These are phyloP conservation scores for Bipolaris sorokiniana DNA, from an alignment of 2,329 filamentous ascomycete genomes.

Conservation along the genomic window DNA sequence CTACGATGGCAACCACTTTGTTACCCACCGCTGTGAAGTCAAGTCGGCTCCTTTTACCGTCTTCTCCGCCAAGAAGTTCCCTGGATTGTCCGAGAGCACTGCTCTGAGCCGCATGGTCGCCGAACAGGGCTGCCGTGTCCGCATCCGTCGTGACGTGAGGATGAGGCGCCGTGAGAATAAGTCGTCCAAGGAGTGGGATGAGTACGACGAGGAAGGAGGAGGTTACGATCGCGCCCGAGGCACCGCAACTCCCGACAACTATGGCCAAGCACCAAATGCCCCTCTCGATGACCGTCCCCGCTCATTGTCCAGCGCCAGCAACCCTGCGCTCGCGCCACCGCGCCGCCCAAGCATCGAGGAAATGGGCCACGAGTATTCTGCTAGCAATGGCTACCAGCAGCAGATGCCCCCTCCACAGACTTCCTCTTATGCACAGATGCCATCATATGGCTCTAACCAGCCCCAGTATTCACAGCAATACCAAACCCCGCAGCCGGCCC, in stretches of 20 bases:
- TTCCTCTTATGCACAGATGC: constrained; percentile 47
- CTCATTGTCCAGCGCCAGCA: constrained; percentile 66
- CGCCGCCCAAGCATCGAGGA: constrained; percentile 56
- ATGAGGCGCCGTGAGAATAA: constrained; percentile 86
- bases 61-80: constrained; percentile 98
- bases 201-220: constrained; percentile 61
- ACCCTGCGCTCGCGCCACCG: constrained; percentile 44
- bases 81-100: constrained; percentile 89
- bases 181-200: constrained; percentile 69
- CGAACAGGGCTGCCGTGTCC: constrained; percentile 94
- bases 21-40: constrained; percentile 87
- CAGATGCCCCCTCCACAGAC: constrained; percentile 52
- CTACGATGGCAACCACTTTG: constrained; percentile 58
- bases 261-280: constrained; percentile 50
- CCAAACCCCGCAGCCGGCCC: constrained; percentile 38
- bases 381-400: constrained; percentile 45
- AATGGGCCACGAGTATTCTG: constrained; percentile 50
- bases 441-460: constrained; percentile 46
- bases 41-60: constrained; percentile 87
- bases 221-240: constrained; percentile 56
- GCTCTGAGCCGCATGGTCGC: constrained; percentile 86
- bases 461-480: constrained; percentile 45
- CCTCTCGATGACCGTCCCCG: constrained; percentile 59
- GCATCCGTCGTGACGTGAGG: constrained; percentile 90
- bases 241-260: constrained; percentile 58